These are phyloP conservation scores for Diaporthe vaccinii DNA, from an alignment of 2,329 filamentous ascomycete species.

Conservation along the genomic window DNA sequence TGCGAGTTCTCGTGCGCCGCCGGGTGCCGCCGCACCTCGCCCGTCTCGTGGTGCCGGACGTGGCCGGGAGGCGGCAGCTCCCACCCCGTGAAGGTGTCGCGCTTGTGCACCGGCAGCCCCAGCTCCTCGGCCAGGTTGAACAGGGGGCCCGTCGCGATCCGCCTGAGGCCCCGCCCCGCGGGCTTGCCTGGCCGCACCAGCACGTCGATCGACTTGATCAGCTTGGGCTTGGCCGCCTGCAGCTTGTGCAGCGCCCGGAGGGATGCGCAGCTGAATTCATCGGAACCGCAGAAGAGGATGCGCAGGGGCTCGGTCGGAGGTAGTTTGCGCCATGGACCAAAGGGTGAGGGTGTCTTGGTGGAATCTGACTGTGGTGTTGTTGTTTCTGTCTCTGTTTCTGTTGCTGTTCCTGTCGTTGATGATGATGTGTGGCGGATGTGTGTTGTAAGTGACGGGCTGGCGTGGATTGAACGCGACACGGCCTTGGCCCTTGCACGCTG, in stretches of 20 bases:
- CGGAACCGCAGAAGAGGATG: conserved; percentile 95
- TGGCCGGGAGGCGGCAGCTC: conserved; percentile 48
- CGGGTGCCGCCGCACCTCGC: conserved; percentile 39
- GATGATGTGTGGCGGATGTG: conserved; percentile 7
- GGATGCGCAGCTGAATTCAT: conserved; percentile 87
- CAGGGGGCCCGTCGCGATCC: conserved; percentile 79
- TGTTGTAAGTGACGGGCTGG: not conserved
- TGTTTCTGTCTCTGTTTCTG: too few relatives aligned
- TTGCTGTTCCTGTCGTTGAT: not conserved
- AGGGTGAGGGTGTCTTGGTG: not conserved
- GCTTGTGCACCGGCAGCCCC: conserved; percentile 76
- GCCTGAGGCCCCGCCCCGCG: conserved; percentile 81
- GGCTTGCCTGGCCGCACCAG: conserved; percentile 84
- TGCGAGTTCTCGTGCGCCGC: conserved; percentile 48
- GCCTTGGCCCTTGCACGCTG: not conserved
- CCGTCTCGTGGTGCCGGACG: conserved; percentile 37
- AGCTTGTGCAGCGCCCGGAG: conserved; percentile 77
- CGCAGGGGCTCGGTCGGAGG: conserved; percentile 72
- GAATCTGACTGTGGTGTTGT: not conserved
- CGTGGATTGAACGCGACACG: too few relatives aligned
- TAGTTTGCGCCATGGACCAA: conserved; percentile 8
- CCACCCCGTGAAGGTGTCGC: conserved; percentile 89
- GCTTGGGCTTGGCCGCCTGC: conserved; percentile 58
- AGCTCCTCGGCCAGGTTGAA: conserved; percentile 74
- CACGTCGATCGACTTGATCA: conserved; percentile 85